Evolutionary conservation across 768 basidiomycete genomes (phyloP), one percentile per base, ranked within the genome.

Genomic region (Lactarius psammicola): DNA sequence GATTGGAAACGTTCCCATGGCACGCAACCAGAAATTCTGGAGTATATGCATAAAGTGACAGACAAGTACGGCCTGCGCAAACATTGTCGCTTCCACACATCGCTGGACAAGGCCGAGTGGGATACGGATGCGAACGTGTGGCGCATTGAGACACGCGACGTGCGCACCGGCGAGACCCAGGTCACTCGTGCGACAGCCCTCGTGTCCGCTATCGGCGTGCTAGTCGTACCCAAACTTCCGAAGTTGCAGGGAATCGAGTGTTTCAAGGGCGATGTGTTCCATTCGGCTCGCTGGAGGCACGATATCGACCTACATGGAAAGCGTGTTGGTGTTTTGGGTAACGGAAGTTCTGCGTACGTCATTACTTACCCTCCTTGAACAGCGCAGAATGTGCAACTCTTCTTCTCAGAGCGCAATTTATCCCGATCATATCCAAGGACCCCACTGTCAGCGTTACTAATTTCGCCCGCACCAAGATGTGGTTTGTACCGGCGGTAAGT

Each of bases 251-350:
- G 75, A 6, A 59, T 66, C 11, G 71, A 73, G n/a, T 34, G 26
- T 10, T 87, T 86, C 71, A 74, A 78, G 56, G 87, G 86, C 1
- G 71, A 74, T 17, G 63, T 78, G n/a, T 87, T 81, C 74, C 87
- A 87, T 74, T 84, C 85, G 38, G 81, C 83, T 23, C 72, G 74
- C 63, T 82, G 87, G 87, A 74, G 78, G 54, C 81, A 84, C 56
- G 81, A 82, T 70, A 77, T 87, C 13, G 73, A 79, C 40, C 71
- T 87, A 63, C 75, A 76, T 64, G 81, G 80, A 1, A 85, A 85
- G 73, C 76, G 78, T 34, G 80, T 88, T 7, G 86, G 82, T 0
- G 82, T 87, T 4, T 81, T 87, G 72, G 87, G 86, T 28, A 86
- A 86, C 71, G 86, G 85, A 3, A 84, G 82, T 68, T 84, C 83